A percentile compares a stretch with the other conserved stretches of the same genome.
These are phyloP conservation scores for Diaporthe australafricana DNA, from an alignment of 2,329 filamentous ascomycete species.

Conservation along the genomic window DNA sequence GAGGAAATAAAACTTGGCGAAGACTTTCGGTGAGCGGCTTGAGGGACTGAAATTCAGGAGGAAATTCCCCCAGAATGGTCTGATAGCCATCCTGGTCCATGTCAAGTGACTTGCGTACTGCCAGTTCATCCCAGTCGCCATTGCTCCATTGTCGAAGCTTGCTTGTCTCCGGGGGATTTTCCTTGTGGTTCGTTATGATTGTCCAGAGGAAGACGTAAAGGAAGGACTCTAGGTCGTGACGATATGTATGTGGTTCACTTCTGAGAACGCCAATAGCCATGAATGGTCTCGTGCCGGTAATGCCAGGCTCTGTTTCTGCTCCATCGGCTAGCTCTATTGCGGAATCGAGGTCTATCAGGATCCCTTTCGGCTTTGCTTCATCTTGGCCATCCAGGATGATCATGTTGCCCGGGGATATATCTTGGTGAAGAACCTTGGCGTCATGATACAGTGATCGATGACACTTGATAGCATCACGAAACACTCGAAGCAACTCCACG, in stretches of 20 bases:
- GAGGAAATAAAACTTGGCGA: background rate
- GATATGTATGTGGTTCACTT: background rate
- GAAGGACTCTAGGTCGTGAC: background rate
- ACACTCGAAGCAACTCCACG: slow-evolving; percentile 43
- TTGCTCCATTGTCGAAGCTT: slow-evolving; percentile 13
- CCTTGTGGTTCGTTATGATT: slow-evolving; percentile 4
- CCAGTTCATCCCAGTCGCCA: slow-evolving; percentile 4
- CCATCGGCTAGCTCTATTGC: background rate
- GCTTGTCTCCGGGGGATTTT: background rate
- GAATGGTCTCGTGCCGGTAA: slow-evolving; percentile 2
- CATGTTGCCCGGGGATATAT: slow-evolving; percentile 1
- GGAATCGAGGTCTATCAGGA: slow-evolving; percentile 12
- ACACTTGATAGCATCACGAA: slow-evolving; percentile 16
- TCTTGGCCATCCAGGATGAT: slow-evolving; percentile 10
- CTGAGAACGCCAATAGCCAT: slow-evolving; percentile 4
- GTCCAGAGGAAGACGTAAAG: slow-evolving; percentile 8
- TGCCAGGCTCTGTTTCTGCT: background rate
- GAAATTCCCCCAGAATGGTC: background rate
- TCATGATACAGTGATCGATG: slow-evolving; percentile 2
- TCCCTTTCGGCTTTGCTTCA: background rate
- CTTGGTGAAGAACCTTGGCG: slow-evolving; percentile 1
- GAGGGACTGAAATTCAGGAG: background rate
- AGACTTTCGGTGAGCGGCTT: background rate
- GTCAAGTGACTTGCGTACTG: background rate
- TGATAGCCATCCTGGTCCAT: background rate